Percentiles rank a stretch among this genome's conserved stretches.
phyloP scores from a whole-genome alignment of 768 basidiomycete genomes.

The Termitomyces sp. region DNA sequence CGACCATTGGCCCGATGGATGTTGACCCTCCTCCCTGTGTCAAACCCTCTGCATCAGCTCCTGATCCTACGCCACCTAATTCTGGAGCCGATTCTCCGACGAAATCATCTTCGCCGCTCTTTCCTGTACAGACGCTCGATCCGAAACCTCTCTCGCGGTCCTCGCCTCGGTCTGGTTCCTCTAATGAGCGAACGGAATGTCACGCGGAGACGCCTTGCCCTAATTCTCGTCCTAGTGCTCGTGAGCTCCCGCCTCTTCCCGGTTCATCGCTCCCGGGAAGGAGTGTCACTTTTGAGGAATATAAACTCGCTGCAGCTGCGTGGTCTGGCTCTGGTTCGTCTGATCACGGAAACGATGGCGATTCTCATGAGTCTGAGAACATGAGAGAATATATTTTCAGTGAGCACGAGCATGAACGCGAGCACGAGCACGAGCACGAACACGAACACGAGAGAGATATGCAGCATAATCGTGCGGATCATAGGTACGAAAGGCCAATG shows the following conservation, averaged over 20 bases:
- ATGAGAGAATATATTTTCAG: not conserved
- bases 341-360: not conserved
- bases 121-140: not conserved
- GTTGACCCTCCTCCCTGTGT: not conserved
- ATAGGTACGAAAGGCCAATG: not conserved
- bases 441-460: not conserved
- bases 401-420: not conserved
- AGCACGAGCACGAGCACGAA: not conserved
- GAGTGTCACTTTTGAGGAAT: constrained; percentile 1
- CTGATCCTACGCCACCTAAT: not conserved
- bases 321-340: constrained; percentile 6
- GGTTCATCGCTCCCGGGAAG: not conserved
- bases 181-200: not conserved
- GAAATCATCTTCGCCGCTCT: not conserved
- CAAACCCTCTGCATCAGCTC: not conserved
- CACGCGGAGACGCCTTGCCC: not conserved
- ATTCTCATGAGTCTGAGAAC: not conserved
- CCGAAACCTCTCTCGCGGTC: not conserved
- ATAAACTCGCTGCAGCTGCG: constrained; percentile 4
- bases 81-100: not conserved
- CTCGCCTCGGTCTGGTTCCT: not conserved
- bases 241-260: constrained; percentile 4
- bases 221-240: not conserved
- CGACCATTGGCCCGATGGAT: not conserved
- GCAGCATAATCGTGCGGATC: not conserved